Conservation (phyloP, 2,329 filamentous ascomycete species). For the Myriosclerotinia duriaeana region DNA sequence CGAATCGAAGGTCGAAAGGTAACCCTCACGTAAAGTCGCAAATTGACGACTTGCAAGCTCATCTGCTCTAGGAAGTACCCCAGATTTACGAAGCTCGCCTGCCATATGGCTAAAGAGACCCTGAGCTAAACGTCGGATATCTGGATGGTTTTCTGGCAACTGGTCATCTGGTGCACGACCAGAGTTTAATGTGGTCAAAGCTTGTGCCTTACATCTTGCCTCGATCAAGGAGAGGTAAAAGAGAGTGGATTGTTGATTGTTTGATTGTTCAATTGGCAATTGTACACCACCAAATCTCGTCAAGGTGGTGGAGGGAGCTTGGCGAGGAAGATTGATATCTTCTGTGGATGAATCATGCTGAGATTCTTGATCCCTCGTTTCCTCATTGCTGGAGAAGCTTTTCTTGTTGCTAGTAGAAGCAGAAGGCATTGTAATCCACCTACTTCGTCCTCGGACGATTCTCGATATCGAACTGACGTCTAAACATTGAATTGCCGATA, state of each 20-base stretch:
- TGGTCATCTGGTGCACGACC: slow-evolving; percentile 30
- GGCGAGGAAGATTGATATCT: slow-evolving; percentile 9
- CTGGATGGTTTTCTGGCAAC: slow-evolving; percentile 35
- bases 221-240: slow-evolving; percentile 40
- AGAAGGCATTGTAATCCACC: slow-evolving; percentile 8
- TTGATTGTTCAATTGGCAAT: slow-evolving; percentile 28
- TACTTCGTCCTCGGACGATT: slow-evolving; percentile 14
- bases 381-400: slow-evolving; percentile 3
- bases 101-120: slow-evolving; percentile 33
- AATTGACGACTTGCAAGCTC: slow-evolving; percentile 30
- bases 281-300: slow-evolving; percentile 22
- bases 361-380: slow-evolving; percentile 8
- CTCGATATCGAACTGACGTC: slow-evolving; percentile 14
- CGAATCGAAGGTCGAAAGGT: slow-evolving; percentile 35
- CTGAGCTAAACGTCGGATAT: slow-evolving; percentile 32
- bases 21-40: slow-evolving; percentile 29
- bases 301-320: slow-evolving; percentile 22
- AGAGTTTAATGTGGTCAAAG: slow-evolving; percentile 32
- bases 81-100: slow-evolving; percentile 31
- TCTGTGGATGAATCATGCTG: slow-evolving; percentile 21
- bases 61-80: slow-evolving; percentile 32
- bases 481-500: slow-evolving; percentile 18
- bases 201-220: slow-evolving; percentile 37
- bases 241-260: slow-evolving; percentile 32
- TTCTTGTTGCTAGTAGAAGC: background rate